A percentile compares a stretch with the other conserved stretches of the same genome.
Conservation (phyloP, 805 yeast species). For the Candida ficus region DNA sequence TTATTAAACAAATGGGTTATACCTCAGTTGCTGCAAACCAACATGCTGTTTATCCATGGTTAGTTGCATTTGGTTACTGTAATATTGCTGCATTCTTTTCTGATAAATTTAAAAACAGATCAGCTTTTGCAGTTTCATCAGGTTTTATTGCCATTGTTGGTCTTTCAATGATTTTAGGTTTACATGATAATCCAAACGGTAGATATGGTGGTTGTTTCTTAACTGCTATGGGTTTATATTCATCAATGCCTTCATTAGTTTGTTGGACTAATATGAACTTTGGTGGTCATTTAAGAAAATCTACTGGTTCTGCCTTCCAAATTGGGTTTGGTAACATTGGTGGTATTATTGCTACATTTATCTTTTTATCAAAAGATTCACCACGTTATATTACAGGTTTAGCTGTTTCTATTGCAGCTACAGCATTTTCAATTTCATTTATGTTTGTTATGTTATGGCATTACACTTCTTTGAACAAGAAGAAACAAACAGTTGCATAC, state of each 20-base stretch:
- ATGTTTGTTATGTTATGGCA: conserved; percentile 28
- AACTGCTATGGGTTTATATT: conserved; percentile 33
- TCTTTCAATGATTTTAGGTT: conserved; percentile 30
- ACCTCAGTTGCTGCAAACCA: conserved; percentile 71
- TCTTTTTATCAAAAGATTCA: conserved; percentile 33
- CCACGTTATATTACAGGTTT: conserved; percentile 33
- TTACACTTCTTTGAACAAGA: conserved; percentile 29
- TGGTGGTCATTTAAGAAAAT: conserved; percentile 35
- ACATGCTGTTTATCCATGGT: conserved; percentile 84
- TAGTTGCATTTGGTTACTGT: conserved; percentile 63
- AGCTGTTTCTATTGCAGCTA: conserved; percentile 39
- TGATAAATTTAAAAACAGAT: conserved; percentile 46
- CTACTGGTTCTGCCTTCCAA: conserved; percentile 35
- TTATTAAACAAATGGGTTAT: conserved; percentile 38
- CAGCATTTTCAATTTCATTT: conserved; percentile 35
- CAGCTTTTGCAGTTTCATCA: conserved; percentile 33
- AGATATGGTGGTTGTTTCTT: conserved; percentile 37
- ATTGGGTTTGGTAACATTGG: conserved; percentile 36
- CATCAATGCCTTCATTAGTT: conserved; percentile 32
- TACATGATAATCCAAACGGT: conserved; percentile 32
- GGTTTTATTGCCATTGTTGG: conserved; percentile 30
- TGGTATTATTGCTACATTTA: conserved; percentile 35
- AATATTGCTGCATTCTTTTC: conserved; percentile 59
- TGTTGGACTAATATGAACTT: conserved; percentile 35
- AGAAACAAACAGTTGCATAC: conserved; percentile 30